Evolutionary conservation across 148 eudicot species (phyloP).

Genomic region (Vaccinium corymbosum): DNA sequence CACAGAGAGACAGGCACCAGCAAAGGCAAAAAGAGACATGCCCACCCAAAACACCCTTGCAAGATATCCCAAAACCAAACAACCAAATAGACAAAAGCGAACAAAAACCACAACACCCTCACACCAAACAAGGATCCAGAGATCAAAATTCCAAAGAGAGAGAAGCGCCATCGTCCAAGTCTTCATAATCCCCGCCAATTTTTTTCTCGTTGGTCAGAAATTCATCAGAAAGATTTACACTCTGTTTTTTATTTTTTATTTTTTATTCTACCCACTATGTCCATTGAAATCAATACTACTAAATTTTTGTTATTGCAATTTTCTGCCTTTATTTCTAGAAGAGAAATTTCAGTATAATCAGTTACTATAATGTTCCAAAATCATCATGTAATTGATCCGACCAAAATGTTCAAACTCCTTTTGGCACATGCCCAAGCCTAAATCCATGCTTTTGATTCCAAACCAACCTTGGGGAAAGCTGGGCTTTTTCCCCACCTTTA

Average conservation of each 20-base stretch:
- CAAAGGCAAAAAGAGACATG: too few relatives aligned
- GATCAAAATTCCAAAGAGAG: too few relatives aligned
- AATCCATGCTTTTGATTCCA: background rate
- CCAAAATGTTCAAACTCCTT: background rate
- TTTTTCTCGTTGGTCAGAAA: background rate
- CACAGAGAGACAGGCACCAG: too few relatives aligned
- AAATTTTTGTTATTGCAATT: background rate
- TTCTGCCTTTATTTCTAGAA: too few relatives aligned
- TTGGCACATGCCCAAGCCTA: conserved; percentile 1
- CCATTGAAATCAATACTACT: background rate
- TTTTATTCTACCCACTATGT: background rate
- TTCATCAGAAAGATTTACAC: background rate
- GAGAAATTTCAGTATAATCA: background rate
- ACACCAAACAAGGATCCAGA: too few relatives aligned
- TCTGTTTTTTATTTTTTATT: too few relatives aligned
- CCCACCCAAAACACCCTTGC: too few relatives aligned
- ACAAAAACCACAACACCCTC: too few relatives aligned
- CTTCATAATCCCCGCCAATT: background rate
- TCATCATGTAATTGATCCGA: background rate
- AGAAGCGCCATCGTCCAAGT: too few relatives aligned
- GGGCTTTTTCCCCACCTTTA: background rate
- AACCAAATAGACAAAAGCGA: too few relatives aligned
- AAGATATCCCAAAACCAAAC: too few relatives aligned
- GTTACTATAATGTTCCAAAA: background rate
- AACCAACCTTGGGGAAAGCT: background rate